Percentiles rank a stretch among this genome's conserved stretches.
Evolutionary conservation across 2,329 filamentous ascomycete genomes (phyloP).

Genomic region (Ophiognomonia clavigignenti-juglandacearum): DNA sequence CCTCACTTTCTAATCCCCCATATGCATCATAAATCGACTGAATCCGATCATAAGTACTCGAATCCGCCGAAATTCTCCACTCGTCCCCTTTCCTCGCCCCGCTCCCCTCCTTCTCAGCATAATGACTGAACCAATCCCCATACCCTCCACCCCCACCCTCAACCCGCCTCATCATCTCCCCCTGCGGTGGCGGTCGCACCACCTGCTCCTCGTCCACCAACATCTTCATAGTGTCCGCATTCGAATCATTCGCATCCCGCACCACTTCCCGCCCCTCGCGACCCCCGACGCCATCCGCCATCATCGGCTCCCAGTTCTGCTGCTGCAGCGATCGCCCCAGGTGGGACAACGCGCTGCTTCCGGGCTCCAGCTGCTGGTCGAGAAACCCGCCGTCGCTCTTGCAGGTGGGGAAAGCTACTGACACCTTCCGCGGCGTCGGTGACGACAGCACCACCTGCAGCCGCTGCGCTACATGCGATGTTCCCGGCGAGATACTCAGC

Average conservation of each 20-base stretch:
- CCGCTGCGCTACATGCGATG: slow-evolving; percentile 7
- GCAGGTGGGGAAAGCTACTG: neutral
- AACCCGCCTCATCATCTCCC: neutral
- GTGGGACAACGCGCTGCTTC: slow-evolving; percentile 3
- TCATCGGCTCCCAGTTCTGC: neutral
- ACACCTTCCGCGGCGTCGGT: neutral
- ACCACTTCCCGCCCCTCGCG: slow-evolving; percentile 1
- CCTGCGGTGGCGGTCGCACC: no score
- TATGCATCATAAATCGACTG: slow-evolving; percentile 14
- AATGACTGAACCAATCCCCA: slow-evolving; percentile 9
- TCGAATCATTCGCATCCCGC: neutral
- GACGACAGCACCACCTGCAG: slow-evolving; percentile 7
- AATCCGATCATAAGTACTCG: slow-evolving; percentile 9
- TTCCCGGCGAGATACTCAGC: slow-evolving; percentile 3
- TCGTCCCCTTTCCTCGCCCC: neutral
- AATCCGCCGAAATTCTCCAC: neutral
- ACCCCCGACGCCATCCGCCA: neutral
- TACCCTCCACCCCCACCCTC: neutral
- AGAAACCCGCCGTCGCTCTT: no score
- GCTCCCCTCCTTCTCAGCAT: slow-evolving; percentile 1
- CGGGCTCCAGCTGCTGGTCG: no score
- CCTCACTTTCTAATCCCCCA: neutral
- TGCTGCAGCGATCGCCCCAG: slow-evolving; percentile 5
- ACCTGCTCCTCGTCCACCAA: slow-evolving; percentile 3
- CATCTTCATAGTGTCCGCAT: slow-evolving; percentile 5